Evolutionary conservation across 306 rosid genomes (phyloP), one percentile per base, ranked within the genome.

Genomic region (Quercus glauca): DNA sequence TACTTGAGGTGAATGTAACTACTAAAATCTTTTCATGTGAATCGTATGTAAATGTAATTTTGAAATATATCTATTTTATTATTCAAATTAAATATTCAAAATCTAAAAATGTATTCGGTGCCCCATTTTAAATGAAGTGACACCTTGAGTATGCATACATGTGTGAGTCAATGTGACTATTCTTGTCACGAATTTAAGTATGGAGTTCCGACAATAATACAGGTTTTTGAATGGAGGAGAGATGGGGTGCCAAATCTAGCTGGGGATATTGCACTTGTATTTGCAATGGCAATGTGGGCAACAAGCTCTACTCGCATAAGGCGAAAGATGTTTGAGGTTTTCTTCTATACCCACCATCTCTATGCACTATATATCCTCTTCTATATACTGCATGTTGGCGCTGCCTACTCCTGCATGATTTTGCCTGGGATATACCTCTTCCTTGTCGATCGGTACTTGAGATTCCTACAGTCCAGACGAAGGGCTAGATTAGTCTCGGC

Each of bases 341-440:
- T 93, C 86, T 93, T 79, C 78, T 93, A 93, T 87, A 89, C 88
- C 5, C 97, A 93, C 79, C 87, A 89, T 33, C 89, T 90, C 61
- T 92, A 92, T 78, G 26, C 63, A 1, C 73, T 93, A 78, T 91
- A 79, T 73, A 84, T 89, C 61, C 19, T 93, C 75, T 89, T 93
- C 71, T 93, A 87, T 75, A 78, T 78, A 3, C 55, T 93, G 17
- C 96, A 93, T 21, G 98, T 87, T 2, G 94, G 93, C n/a, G 86
- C 49, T 21, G 70, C 21, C 57, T 86, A 84, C 80, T 71, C 83
- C 67, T 88, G 90, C 79, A 86, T 85, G 88, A 74, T 91, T 45
- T 85, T 83, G 37, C 96, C 97, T 0, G 93, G 92, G 2, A 81
- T 92, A 43, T 91, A 88, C 87, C 94, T 92, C 77, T 92, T 89